Percentiles rank a stretch among this genome's conserved stretches.
phyloP scores from a whole-genome alignment of 1,284 basidiomycete species.

The Mycena sp. region DNA sequence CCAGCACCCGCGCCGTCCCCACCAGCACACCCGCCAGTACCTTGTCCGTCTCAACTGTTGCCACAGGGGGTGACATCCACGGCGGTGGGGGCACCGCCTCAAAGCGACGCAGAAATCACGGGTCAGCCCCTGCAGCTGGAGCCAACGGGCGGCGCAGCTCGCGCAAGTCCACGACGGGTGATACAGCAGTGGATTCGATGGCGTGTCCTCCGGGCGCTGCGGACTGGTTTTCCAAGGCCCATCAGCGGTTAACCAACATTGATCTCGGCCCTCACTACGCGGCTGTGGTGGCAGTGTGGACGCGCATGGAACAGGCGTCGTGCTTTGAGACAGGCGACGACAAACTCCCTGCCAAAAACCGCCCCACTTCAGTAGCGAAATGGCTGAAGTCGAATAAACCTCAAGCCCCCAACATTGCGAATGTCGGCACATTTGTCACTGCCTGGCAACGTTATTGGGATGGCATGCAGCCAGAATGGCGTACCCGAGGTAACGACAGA shows the following conservation, averaged over 20 bases:
- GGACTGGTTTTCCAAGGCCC: background rate
- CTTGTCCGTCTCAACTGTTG: too few species aligned
- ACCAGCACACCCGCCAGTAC: too few species aligned
- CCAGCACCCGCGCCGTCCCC: too few species aligned
- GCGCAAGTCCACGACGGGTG: too few species aligned
- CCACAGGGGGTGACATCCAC: too few species aligned
- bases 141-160: too few species aligned
- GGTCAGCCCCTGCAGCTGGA: too few species aligned
- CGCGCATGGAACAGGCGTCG: background rate
- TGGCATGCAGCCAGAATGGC: conserved; percentile 6
- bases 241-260: background rate
- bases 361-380: background rate
- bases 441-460: conserved; percentile 3
- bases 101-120: too few species aligned
- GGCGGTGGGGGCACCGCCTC: too few species aligned
- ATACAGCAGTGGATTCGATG: background rate
- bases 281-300: conserved; percentile 8
- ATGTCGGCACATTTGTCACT: background rate
- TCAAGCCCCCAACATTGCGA: background rate
- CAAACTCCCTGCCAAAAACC: background rate
- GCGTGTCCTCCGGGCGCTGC: background rate
- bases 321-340: background rate
- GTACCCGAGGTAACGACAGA: background rate
- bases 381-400: background rate
- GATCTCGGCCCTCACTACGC: conserved; percentile 9